Conservation (phyloP, 495 filamentous ascomycete genomes). For the Thermothielavioides terrestris region DNA sequence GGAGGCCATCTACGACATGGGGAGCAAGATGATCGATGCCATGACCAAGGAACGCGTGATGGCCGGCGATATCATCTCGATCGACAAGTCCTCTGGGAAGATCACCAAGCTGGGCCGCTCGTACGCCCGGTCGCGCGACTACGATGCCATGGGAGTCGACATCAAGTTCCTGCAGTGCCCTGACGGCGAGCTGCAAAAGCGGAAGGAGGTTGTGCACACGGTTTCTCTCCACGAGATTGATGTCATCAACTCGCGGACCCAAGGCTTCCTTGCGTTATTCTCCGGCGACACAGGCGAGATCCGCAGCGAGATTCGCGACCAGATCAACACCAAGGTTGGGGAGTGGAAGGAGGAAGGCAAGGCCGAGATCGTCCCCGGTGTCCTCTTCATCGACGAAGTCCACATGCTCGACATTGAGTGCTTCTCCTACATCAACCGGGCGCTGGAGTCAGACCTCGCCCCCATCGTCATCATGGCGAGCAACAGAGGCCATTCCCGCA, state of each 20-base stretch:
- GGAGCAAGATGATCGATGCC: constrained; percentile 97
- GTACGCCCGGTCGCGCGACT: constrained; percentile 88
- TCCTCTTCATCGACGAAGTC: constrained; percentile 97
- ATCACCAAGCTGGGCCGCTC: constrained; percentile 94
- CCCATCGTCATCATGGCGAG: constrained; percentile 99
- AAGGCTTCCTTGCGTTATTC: constrained; percentile 93
- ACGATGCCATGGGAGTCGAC: constrained; percentile 98
- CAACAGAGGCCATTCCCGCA: constrained; percentile 86
- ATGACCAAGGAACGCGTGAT: constrained; percentile 99
- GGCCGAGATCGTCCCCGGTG: constrained; percentile 92
- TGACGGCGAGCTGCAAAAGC: constrained; percentile 96
- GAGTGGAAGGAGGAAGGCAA: constrained; percentile 99
- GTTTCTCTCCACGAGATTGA: constrained; percentile 98
- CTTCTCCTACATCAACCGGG: constrained; percentile 97
- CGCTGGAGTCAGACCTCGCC: constrained; percentile 83
- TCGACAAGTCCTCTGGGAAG: constrained; percentile 95
- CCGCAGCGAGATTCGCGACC: constrained; percentile 88
- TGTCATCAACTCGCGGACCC: constrained; percentile 95
- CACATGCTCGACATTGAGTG: constrained; percentile 99
- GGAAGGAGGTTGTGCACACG: constrained; percentile 93
- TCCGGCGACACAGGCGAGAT: constrained; percentile 99
- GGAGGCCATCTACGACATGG: constrained; percentile 99
- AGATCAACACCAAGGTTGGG: constrained; percentile 96
- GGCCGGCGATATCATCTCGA: constrained; percentile 95
- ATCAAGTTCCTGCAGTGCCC: constrained; percentile 97